These are phyloP conservation scores for Tricladium varicosporioides DNA, from an alignment of 2,329 filamentous ascomycete genomes.

Conservation along the genomic window DNA sequence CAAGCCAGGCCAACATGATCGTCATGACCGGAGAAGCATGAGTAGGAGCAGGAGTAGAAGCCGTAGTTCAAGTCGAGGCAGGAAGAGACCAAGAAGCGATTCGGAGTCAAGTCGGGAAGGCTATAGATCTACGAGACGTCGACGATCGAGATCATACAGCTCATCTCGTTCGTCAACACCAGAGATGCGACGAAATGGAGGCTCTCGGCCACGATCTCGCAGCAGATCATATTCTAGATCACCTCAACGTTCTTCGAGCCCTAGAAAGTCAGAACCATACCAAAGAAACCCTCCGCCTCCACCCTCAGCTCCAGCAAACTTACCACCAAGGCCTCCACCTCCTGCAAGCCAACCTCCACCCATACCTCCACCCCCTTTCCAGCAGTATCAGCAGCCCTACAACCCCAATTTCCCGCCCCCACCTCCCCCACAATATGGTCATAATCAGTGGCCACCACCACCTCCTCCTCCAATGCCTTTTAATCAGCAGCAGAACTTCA, in stretches of 20 bases:
- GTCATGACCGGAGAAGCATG: slow-evolving; percentile 2
- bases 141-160: slow-evolving; percentile 31
- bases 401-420: slow-evolving; percentile 28
- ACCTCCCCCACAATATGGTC: slow-evolving; percentile 11
- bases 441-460: slow-evolving; percentile 14
- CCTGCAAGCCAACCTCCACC: slow-evolving; percentile 14
- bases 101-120: slow-evolving; percentile 25
- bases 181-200: slow-evolving; percentile 10
- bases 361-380: slow-evolving; percentile 13
- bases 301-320: slow-evolving; percentile 7
- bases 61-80: slow-evolving; percentile 27
- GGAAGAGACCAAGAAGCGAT: slow-evolving; percentile 30
- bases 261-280: slow-evolving; percentile 10
- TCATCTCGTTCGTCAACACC: slow-evolving; percentile 31
- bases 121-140: slow-evolving; percentile 22
- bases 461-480: slow-evolving; percentile 24
- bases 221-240: slow-evolving; percentile 21
- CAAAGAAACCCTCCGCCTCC: slow-evolving; percentile 3
- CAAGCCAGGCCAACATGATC: slow-evolving; percentile 11
- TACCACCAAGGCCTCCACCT: slow-evolving; percentile 15
- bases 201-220: slow-evolving; percentile 8
- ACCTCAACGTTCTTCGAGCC: slow-evolving; percentile 11
- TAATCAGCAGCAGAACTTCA: slow-evolving; percentile 11
- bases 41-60: slow-evolving; percentile 18
- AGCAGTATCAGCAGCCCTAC: slow-evolving; percentile 24